phyloP scores from a whole-genome alignment of 2,329 filamentous ascomycete genomes.

The Colletotrichum salicis region DNA sequence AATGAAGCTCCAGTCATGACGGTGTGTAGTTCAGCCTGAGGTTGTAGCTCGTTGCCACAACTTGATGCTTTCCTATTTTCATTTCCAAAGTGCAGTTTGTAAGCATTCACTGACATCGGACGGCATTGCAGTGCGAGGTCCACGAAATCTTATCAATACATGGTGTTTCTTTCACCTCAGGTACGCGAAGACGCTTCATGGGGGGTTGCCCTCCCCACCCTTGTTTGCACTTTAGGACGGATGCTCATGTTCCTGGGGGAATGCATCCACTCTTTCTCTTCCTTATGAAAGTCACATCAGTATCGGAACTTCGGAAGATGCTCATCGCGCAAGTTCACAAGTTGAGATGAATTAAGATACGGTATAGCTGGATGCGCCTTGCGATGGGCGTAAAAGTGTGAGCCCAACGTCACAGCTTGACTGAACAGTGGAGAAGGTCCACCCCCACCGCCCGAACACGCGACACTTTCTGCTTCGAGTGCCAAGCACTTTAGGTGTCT shows the following conservation, averaged over 20 bases:
- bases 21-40: too few relatives aligned
- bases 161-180: too few relatives aligned
- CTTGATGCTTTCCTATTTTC: too few relatives aligned
- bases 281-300: too few relatives aligned
- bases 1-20: too few relatives aligned
- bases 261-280: not conserved
- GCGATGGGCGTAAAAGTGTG: not conserved
- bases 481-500: not conserved
- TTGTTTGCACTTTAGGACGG: not conserved
- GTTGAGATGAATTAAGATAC: slow-evolving; percentile 3
- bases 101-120: too few relatives aligned
- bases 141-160: too few relatives aligned
- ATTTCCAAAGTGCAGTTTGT: too few relatives aligned
- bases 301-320: not conserved
- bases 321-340: not conserved
- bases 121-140: too few relatives aligned
- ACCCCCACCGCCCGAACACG: not conserved
- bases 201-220: not conserved
- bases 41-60: too few relatives aligned
- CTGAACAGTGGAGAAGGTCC: not conserved
- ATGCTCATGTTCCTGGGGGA: not conserved
- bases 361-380: not conserved
- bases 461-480: not conserved
- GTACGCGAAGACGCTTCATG: not conserved
- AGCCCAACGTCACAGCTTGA: not conserved